Base-by-base conservation (phyloP, 495 filamentous ascomycete genomes). In the Xylaria grammica region DNA sequence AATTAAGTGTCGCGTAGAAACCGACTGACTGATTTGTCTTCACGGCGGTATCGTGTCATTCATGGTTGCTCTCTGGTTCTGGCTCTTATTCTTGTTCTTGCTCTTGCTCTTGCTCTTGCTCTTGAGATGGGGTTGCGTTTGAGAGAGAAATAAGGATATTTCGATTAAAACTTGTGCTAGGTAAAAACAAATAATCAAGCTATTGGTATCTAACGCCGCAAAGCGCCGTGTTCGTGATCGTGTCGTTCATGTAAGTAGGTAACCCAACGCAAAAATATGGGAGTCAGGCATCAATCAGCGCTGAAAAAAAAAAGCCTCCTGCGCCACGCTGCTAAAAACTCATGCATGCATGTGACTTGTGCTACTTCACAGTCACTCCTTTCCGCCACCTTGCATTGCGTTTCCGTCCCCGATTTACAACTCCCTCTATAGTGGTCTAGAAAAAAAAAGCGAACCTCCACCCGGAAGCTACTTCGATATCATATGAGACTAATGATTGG, bases 261-360 rank as follows among this genome's bases (percentile, higher is more conserved):
- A 48, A 13, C 56, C 42, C 56, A 36, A 34, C 40, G 8, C n/a
- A 59, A 24, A 42, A 36, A 44, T 17, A 22, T 44, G 10, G 30
- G 20, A 11, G 27, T 15, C 27, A 36, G 40, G 54, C 53, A 27
- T 57, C 22, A 46, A 58, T 45, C 24, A 46, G 26, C 42, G 26
- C 40, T 59, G 29, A 48, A 59, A 59, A 57, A 29, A 17, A 22
- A 57, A 42, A 29, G 40, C 56, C 40, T 46, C 56, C 56, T 59
- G 56, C 56, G 56, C 56, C 56, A 48, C 56, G 56, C 56, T 59
- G 42, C 42, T 42, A 59, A 48, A 59, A 59, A 48, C 34, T 36
- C 56, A 59, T 59, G 56, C 56, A 59, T 36, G 19, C 9, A 59
- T 46, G 42, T 59, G 56, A 59, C 56, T n/a, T 48, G 29, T 59